Base-by-base conservation (phyloP, 805 yeast species). In the Wickerhamiella bombiphila region DNA sequence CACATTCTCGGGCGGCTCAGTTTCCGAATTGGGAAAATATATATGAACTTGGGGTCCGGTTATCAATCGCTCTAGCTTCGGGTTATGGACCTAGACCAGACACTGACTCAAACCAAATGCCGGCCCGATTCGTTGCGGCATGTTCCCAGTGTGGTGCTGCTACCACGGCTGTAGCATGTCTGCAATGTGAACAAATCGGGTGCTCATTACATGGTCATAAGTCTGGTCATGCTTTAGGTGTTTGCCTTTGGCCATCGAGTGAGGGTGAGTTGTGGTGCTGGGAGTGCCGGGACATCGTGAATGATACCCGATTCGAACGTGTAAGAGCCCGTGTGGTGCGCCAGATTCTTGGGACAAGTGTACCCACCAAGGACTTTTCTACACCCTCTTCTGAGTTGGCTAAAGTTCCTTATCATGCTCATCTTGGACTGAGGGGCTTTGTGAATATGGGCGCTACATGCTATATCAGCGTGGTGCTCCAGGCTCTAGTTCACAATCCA, bases 391-490 rank as follows among this genome's bases (percentile, higher is more conserved):
- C 26, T 22, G 11, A 14, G 15, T n/a, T 16, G 20, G 21, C 9
- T n/a, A 29, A 30, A 5, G 29, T 36, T 18, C 80, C 82, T 3
- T 46, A 63, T 48, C 68, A 68, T 37, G 78, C 86, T 1, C 64
- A 72, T 4, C 69, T 75, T n/a, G 97, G 96, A 0, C 61, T 91
- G 16, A 69, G 80, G 37, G 98, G 98, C 3, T 72, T 91, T 48
- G 76, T 83, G 36, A 88, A 88, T 56, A 74, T 88, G 76, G 99
- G 99, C 0, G 80, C 98, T 0, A 91, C 98, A 0, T 91, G 99
- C 61, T 91, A 83, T 61, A 88, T 91, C 82, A 80, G 94, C 48
- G 79, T 88, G 26, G 74, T 86, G n/a, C 59, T 91, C 29, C 99
- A 91, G 60, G 73, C 93, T 0, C 60, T 88, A 36, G 64, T 91